Percentiles rank a stretch among this genome's conserved stretches.
phyloP scores from a whole-genome alignment of 495 filamentous ascomycete species.

The Penicillium waksmanii region DNA sequence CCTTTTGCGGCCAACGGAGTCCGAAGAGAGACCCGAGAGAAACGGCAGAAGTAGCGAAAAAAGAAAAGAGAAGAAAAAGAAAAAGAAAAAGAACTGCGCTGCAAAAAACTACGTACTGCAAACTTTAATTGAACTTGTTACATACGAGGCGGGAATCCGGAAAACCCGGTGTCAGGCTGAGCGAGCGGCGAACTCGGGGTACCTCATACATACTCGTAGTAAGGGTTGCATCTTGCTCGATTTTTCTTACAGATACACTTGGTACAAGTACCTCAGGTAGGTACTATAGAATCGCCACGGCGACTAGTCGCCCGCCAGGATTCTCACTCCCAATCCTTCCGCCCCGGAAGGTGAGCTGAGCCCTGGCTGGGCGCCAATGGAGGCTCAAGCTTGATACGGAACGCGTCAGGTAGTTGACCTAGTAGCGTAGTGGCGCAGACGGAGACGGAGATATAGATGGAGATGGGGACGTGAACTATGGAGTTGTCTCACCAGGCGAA shows the following conservation, averaged over 20 bases:
- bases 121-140: neutral
- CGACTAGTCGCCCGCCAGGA: neutral
- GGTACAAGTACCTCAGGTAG: neutral
- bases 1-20: neutral
- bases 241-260: neutral
- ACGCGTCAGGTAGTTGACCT: neutral
- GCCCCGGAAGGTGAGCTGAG: neutral
- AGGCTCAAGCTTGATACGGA: neutral
- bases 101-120: neutral
- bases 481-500: neutral
- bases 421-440: neutral
- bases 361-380: neutral
- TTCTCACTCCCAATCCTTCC: neutral
- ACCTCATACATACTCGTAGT: neutral
- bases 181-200: neutral
- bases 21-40: neutral
- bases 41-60: neutral
- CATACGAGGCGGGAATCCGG: constrained; percentile 1
- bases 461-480: constrained; percentile 1
- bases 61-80: constrained; percentile 3
- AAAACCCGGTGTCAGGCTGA: neutral
- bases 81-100: neutral
- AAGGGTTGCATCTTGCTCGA: too few relatives aligned
- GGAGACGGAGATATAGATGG: neutral
- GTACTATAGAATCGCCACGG: neutral